Evolutionary conservation across 2,329 filamentous ascomycete genomes (phyloP).

Genomic region (Talaromyces atroroseus): DNA sequence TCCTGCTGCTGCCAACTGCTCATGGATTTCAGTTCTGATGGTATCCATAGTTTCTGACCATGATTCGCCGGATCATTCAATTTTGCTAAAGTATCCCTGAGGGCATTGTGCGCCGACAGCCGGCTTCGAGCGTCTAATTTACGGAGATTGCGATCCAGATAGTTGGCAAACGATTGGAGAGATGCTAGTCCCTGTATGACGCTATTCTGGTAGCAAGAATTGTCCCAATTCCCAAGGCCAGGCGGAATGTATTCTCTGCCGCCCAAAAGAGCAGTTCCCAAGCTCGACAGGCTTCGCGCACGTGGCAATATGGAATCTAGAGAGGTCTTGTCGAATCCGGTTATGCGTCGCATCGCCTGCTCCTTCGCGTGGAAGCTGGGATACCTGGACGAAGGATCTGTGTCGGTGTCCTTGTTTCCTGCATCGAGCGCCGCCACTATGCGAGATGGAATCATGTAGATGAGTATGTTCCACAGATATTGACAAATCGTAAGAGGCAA

Average conservation of each 20-base stretch:
- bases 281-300: conserved; percentile 49
- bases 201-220: conserved; percentile 97
- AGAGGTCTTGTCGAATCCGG: conserved; percentile 56
- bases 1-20: conserved; percentile 95
- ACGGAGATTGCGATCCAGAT: conserved; percentile 49
- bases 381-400: conserved; percentile 30
- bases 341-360: conserved; percentile 57
- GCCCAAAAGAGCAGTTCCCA: conserved; percentile 44
- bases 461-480: conserved; percentile 33
- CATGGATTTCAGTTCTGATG: conserved; percentile 77
- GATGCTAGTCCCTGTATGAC: conserved; percentile 81
- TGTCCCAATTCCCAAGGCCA: conserved; percentile 85
- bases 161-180: conserved; percentile 62
- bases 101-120: conserved; percentile 47
- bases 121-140: conserved; percentile 31
- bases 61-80: conserved; percentile 66
- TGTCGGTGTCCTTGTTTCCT: conserved; percentile 38
- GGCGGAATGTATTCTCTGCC: conserved; percentile 33
- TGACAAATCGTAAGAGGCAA: conserved; percentile 26
- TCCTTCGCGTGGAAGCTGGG: conserved; percentile 54
- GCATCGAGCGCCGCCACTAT: conserved; percentile 46
- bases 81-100: conserved; percentile 63
- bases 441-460: conserved; percentile 36
- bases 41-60: conserved; percentile 75
- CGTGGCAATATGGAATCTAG: conserved; percentile 55